Base-by-base conservation (phyloP, 345 rosid genomes). In the Trapa incisa region DNA sequence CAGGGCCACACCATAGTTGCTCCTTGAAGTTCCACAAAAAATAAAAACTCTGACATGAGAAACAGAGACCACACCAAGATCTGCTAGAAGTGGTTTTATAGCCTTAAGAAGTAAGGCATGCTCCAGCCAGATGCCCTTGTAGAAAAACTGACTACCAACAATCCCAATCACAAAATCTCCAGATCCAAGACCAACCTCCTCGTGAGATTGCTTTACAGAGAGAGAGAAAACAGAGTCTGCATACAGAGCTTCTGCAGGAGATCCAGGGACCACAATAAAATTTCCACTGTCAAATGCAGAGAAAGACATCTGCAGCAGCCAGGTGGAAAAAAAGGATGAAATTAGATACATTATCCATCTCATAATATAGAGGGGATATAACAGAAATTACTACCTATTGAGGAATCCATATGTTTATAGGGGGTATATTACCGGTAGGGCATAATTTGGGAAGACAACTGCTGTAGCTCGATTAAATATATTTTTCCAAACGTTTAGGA, bases 61-160 rank as follows among this genome's bases (percentile, higher is more conserved):
- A 71, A 57, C 78, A 54, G 82, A 75, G 69, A 73, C 70, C 71
- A 67, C 71, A 68, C 83, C 86, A 67, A 76, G 64, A 29, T 75
- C 74, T 6, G 75, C 41, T 74, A 86, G 79, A 67, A 89, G 75
- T 5, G 96, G 91, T 68, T 79, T 72, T 56, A 91, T 74, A 67
- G 93, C 89, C 78, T 78, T 78, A 73, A 94, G 80, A 75, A 94
- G 67, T 52, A 91, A 79, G 43, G 97, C 95, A 83, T 94, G 96
- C 80, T 89, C 97, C 77, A 94, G 77, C 99, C 97, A 94, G 80
- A 86, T 77, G 73, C 97, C 99, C 80, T 76, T 85, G 81, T 94
- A 89, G 81, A 86, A 72, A 79, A 86, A 85, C 72, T 82, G 86
- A 76, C 93, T 86, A 80, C 97, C 92, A 58, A 91, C 95, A 70